Evolutionary conservation across 352 stramenopile genomes (phyloP).

Genomic region (Aphanomyces astaci): DNA sequence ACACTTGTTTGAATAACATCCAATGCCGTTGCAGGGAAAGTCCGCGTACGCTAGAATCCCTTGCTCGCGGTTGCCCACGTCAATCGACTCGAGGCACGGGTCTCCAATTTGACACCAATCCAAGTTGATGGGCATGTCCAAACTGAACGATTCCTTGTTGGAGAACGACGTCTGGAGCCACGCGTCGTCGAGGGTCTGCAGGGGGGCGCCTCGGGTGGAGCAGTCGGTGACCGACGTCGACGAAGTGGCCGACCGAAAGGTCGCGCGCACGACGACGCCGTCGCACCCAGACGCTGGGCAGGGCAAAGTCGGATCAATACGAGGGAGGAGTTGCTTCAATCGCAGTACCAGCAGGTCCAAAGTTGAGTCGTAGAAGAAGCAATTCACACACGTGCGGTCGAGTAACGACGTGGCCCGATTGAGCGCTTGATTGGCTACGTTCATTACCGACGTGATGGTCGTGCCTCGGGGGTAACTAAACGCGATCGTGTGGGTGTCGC

Average conservation of each 20-base stretch:
- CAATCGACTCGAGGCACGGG: constrained; percentile 30
- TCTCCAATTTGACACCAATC: constrained; percentile 35
- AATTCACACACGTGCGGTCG: constrained; percentile 26
- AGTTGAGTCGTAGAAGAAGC: constrained; percentile 30
- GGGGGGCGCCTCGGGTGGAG: background rate
- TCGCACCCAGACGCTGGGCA: constrained; percentile 29
- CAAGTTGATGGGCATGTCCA: constrained; percentile 13
- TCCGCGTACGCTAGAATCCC: constrained; percentile 32
- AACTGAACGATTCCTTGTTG: background rate
- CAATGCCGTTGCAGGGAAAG: constrained; percentile 27
- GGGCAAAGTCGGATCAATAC: background rate
- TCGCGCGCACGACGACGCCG: constrained; percentile 24
- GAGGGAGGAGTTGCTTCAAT: constrained; percentile 23
- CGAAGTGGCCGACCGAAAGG: background rate
- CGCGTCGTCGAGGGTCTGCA: background rate
- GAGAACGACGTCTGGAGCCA: constrained; percentile 6
- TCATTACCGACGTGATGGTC: constrained; percentile 24
- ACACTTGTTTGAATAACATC: constrained; percentile 30
- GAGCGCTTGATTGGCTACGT: constrained; percentile 4
- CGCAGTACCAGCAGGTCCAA: constrained; percentile 23
- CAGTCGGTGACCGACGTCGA: constrained; percentile 18
- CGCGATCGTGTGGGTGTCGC: constrained; percentile 26
- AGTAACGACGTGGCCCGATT: background rate
- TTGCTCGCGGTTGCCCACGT: constrained; percentile 30
- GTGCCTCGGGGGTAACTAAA: constrained; percentile 29